Evolutionary conservation across 805 yeast genomes (phyloP).

Genomic region (Suhomyces vadensis): DNA sequence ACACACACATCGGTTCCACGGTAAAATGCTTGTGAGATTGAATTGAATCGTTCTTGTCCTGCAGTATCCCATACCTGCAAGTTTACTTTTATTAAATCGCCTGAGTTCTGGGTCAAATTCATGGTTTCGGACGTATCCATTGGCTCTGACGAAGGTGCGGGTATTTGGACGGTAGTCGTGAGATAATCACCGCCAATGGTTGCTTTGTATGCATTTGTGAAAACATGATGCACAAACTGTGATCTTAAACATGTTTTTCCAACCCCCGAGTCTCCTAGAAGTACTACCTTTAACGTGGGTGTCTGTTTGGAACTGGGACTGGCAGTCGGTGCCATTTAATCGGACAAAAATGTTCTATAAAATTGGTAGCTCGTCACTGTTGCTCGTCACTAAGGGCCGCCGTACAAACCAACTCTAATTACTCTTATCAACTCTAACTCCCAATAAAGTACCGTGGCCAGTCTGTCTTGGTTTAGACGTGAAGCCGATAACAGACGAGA

Average conservation of each 20-base stretch:
- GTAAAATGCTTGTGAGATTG: conserved; percentile 55
- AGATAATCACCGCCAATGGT: conserved; percentile 62
- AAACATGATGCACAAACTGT: conserved; percentile 55
- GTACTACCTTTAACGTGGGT: conserved; percentile 48
- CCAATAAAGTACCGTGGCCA: background rate
- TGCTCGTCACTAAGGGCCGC: background rate
- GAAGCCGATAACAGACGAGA: conserved; percentile 6
- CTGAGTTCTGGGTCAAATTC: background rate
- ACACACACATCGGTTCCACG: conserved; percentile 60
- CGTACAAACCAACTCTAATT: too few relatives aligned
- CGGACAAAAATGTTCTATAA: background rate
- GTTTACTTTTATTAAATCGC: conserved; percentile 23
- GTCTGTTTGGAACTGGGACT: background rate
- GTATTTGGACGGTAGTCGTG: conserved; percentile 36
- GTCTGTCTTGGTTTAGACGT: background rate
- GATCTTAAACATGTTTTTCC: conserved; percentile 60
- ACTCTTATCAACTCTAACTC: background rate
- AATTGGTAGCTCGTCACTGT: background rate
- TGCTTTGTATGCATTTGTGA: conserved; percentile 56
- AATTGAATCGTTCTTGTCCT: conserved; percentile 48
- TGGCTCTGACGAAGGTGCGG: background rate
- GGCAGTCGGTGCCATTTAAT: background rate
- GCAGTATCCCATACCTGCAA: conserved; percentile 61
- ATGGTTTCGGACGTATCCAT: background rate
- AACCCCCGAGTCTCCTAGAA: conserved; percentile 59